A percentile compares a stretch with the other conserved stretches of the same genome.
These are phyloP conservation scores for Phlyctochytrium planicorne DNA, from an alignment of 192 early-diverging fungal genomes.

Conservation along the genomic window DNA sequence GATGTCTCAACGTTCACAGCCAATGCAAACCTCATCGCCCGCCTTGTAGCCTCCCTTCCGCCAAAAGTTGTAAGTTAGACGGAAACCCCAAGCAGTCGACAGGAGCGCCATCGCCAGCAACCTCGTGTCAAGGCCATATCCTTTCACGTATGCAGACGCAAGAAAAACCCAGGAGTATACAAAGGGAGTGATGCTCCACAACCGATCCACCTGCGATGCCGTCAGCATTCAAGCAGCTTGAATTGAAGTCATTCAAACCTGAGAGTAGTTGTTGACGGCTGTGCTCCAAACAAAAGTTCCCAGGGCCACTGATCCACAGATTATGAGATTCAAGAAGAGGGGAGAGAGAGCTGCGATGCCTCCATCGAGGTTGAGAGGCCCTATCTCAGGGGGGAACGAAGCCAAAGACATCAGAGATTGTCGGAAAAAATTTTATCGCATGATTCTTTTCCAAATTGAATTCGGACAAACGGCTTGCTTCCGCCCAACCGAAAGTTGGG, in stretches of 20 bases:
- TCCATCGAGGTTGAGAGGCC: background rate
- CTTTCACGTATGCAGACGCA: conserved; percentile 16
- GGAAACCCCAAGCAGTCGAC: conserved; percentile 66
- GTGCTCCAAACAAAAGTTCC: conserved; percentile 9
- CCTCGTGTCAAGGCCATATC: conserved; percentile 35
- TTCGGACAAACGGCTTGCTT: too few relatives aligned
- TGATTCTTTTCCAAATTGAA: too few relatives aligned
- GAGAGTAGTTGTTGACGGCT: conserved; percentile 17
- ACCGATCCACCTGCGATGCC: conserved; percentile 64
- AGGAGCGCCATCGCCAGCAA: conserved; percentile 42
- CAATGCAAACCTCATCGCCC: conserved; percentile 15
- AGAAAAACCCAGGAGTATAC: conserved; percentile 59
- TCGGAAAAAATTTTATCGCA: too few relatives aligned
- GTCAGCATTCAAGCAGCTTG: too few relatives aligned
- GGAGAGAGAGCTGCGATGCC: conserved; percentile 10
- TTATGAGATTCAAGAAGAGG: background rate
- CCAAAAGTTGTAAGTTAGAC: conserved; percentile 77
- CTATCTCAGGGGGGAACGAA: conserved; percentile 5
- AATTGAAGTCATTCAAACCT: background rate
- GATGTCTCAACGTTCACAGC: background rate
- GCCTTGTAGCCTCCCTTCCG: conserved; percentile 48
- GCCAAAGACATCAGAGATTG: too few relatives aligned
- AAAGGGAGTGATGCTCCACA: conserved; percentile 75
- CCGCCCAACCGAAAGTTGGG: too few relatives aligned
- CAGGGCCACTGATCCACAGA: background rate